Base-by-base conservation (phyloP, 2,329 filamentous ascomycete species). In the Cercospora sesami region DNA sequence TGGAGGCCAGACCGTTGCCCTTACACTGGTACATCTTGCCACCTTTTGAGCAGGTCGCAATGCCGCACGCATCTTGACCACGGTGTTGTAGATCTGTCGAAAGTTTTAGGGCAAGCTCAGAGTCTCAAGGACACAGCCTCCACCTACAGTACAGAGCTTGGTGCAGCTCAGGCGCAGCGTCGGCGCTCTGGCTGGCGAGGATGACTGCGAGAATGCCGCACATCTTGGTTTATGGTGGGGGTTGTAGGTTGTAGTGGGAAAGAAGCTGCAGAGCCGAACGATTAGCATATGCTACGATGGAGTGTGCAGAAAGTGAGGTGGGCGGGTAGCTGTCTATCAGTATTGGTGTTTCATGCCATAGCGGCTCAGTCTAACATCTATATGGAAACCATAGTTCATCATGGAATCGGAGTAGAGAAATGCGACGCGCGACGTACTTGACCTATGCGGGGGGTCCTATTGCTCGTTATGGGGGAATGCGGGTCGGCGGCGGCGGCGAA, bases 1-100 rank as follows among this genome's bases (percentile, higher is more conserved):
- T 91, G 67, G 90, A 87, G 48, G 91, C 93, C 86, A 97, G 90
- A 65, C 93, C 94, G 77, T 93, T 93, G 72, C 93, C 93, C 82
- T 97, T 97, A 83, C 91, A 91, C 78, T 96, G 92, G 78, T 90
- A 94, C 73, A 97, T 90, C 53, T 92, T 86, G 69, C 94, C 93
- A 39, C 91, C 91, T 14, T 83, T 86, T 73, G 86, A 90, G 84
- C 85, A 93, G 74, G 83, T 91, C 60, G 93, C 88, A 73, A 97
- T 94, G 71, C 93, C 93, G 65, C 89, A 91, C 60, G 93, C 93
- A 89, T 97, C 93, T 79, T 96, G 93, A 63, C 92, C 92, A 76
- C 91, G 87, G 78, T 93, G 70, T 78, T 83, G 72, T 75, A 79
- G 74, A 69, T 79, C 78, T 66, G 71, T 64, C 53, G 14, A 18